These are phyloP conservation scores for Capniomyces stellatus DNA, from an alignment of 371 early-diverging fungal species.

Conservation along the genomic window DNA sequence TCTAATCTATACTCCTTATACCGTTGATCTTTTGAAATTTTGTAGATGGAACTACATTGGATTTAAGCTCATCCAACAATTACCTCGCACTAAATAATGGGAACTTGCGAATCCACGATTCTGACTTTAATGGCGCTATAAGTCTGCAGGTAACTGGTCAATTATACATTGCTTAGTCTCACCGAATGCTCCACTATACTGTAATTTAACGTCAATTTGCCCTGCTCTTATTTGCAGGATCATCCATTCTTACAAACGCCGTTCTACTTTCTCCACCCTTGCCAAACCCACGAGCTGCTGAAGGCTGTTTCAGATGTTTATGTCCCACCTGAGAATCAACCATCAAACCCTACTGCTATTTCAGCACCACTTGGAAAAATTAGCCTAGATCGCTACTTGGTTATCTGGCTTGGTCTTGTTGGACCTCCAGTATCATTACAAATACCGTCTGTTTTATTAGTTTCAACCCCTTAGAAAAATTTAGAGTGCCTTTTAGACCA, in stretches of 20 bases:
- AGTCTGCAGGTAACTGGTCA: background rate
- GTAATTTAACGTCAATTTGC: no score
- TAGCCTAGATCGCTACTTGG: background rate
- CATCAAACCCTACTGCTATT: background rate
- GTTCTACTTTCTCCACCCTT: conserved; percentile 5
- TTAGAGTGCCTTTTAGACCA: no score
- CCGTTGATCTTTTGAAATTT: background rate
- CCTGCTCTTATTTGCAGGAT: conserved; percentile 17
- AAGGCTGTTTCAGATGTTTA: background rate
- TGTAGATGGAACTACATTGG: background rate
- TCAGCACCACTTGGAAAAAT: no score
- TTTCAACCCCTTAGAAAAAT: no score
- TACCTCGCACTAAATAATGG: background rate
- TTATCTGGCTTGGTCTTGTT: background rate
- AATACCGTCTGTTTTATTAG: no score
- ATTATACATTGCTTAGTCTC: no score
- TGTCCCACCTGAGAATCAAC: background rate
- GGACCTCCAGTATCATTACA: background rate
- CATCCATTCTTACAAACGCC: conserved; percentile 29
- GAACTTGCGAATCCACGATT: background rate
- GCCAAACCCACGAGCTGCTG: conserved; percentile 2
- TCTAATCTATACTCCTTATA: no score
- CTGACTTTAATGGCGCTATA: background rate
- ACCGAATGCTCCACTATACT: no score
- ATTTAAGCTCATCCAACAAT: background rate